phyloP scores from a whole-genome alignment of 768 basidiomycete species.

The Kwoniella sp. region DNA sequence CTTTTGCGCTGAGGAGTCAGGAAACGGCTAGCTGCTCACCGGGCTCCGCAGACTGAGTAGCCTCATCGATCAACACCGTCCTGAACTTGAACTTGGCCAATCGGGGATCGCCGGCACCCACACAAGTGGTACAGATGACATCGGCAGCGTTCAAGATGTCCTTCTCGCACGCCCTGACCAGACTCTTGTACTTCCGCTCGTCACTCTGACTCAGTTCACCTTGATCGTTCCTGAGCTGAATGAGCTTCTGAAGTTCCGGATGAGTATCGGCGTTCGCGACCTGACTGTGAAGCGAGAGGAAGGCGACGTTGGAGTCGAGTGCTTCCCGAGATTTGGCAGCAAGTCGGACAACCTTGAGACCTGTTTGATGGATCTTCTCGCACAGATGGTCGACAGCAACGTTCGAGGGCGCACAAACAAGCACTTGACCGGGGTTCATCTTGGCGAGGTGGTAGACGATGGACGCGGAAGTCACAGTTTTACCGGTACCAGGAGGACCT shows the following conservation, averaged over 20 bases:
- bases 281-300: slow-evolving; percentile 94
- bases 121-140: slow-evolving; percentile 98
- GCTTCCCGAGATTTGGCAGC: slow-evolving; percentile 99
- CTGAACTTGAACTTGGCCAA: slow-evolving; percentile 96
- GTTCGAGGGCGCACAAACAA: slow-evolving; percentile 98
- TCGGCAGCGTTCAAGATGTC: slow-evolving; percentile 94
- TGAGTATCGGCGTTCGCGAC: slow-evolving; percentile 96
- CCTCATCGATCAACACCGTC: slow-evolving; percentile 97
- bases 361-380: slow-evolving; percentile 99
- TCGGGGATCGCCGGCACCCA: slow-evolving; percentile 94
- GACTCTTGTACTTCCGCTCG: slow-evolving; percentile 95
- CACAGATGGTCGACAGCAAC: slow-evolving; percentile 99
- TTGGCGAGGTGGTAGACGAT: slow-evolving; percentile 98
- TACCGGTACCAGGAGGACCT: slow-evolving; percentile 97
- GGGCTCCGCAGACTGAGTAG: slow-evolving; percentile 96
- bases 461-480: slow-evolving; percentile 98
- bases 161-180: slow-evolving; percentile 94
- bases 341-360: slow-evolving; percentile 93
- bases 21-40: slow-evolving; percentile 60
- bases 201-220: slow-evolving; percentile 95
- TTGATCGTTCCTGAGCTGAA: slow-evolving; percentile 95
- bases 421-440: slow-evolving; percentile 99
- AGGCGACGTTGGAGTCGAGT: slow-evolving; percentile 89
- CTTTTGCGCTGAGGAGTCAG: not conserved
- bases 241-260: slow-evolving; percentile 95